Evolutionary conservation across 2,329 filamentous ascomycete species (phyloP).

Genomic region (Rhynchosporium graminicola): DNA sequence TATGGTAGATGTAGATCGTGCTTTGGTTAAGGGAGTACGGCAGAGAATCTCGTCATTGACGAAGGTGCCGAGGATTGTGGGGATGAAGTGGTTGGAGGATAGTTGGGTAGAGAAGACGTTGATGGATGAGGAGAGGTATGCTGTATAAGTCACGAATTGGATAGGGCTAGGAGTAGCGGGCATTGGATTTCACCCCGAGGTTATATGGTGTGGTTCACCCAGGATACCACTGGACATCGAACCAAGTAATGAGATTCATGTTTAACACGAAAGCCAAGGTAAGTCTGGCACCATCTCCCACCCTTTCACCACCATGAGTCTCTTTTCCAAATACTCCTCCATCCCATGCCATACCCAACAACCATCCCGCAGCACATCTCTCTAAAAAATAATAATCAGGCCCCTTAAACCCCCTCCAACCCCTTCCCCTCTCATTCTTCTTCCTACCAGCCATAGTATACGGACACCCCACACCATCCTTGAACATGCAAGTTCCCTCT

Average conservation of each 20-base stretch:
- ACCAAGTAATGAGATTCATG: too few relatives aligned
- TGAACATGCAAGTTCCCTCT: neutral
- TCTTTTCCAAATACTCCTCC: neutral
- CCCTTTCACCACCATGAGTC: too few relatives aligned
- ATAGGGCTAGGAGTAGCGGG: neutral
- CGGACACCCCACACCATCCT: neutral
- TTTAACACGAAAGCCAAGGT: too few relatives aligned
- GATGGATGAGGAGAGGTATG: slow-evolving; percentile 73
- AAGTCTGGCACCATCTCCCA: too few relatives aligned
- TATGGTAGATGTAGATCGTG: slow-evolving; percentile 49
- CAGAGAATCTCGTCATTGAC: slow-evolving; percentile 48
- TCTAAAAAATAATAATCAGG: neutral
- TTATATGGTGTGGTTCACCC: too few relatives aligned
- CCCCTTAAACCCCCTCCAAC: neutral
- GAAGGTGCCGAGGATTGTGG: slow-evolving; percentile 68
- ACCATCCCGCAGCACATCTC: neutral
- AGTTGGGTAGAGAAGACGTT: slow-evolving; percentile 79
- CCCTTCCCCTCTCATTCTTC: neutral
- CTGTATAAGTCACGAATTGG: slow-evolving; percentile 20
- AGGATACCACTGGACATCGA: too few relatives aligned
- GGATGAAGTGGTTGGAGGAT: slow-evolving; percentile 70
- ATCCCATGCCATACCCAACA: neutral
- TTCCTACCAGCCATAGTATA: neutral
- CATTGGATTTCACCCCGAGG: neutral
- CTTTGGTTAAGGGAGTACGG: slow-evolving; percentile 48